phyloP scores from a whole-genome alignment of 1,284 basidiomycete genomes.

The Apiotrichum siamense region DNA sequence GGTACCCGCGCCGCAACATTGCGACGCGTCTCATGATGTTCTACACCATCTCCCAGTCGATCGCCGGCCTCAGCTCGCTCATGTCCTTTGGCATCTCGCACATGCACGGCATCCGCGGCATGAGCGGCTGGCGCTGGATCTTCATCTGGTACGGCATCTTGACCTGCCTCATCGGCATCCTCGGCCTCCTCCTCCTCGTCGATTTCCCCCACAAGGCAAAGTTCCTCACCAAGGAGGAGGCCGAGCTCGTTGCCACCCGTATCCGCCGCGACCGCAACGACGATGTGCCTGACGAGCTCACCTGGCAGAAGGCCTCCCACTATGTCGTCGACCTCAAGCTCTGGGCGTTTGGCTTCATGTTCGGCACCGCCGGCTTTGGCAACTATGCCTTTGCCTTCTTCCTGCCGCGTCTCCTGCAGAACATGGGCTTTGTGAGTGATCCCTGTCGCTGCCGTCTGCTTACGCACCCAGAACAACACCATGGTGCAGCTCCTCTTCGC shows the following conservation, averaged over 20 bases:
- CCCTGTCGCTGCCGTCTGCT: too few relatives aligned
- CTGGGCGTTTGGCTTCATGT: slow-evolving; percentile 48
- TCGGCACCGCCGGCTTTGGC: slow-evolving; percentile 26
- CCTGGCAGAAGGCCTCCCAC: slow-evolving; percentile 35
- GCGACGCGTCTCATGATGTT: slow-evolving; percentile 42
- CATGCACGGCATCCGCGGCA: slow-evolving; percentile 1
- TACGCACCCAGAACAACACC: too few relatives aligned
- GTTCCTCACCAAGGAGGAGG: slow-evolving; percentile 14
- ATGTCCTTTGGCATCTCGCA: slow-evolving; percentile 4
- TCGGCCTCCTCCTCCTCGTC: slow-evolving; percentile 6
- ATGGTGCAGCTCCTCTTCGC: slow-evolving; percentile 40
- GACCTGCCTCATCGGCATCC: slow-evolving; percentile 9
- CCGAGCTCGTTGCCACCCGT: slow-evolving; percentile 6
- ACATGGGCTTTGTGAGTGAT: slow-evolving; percentile 48
- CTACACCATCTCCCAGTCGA: slow-evolving; percentile 35
- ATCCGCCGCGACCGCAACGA: slow-evolving; percentile 34
- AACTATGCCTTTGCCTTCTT: slow-evolving; percentile 37
- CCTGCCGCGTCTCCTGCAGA: slow-evolving; percentile 44
- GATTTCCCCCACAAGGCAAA: slow-evolving; percentile 17
- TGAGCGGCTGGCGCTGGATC: slow-evolving; percentile 13
- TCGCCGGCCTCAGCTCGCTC: neutral
- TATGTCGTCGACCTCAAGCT: slow-evolving; percentile 47
- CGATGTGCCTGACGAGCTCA: slow-evolving; percentile 44
- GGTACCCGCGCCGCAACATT: slow-evolving; percentile 49
- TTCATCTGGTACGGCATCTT: slow-evolving; percentile 11